phyloP scores from a whole-genome alignment of 805 yeast species.

The Kazachstania psychrophila region DNA sequence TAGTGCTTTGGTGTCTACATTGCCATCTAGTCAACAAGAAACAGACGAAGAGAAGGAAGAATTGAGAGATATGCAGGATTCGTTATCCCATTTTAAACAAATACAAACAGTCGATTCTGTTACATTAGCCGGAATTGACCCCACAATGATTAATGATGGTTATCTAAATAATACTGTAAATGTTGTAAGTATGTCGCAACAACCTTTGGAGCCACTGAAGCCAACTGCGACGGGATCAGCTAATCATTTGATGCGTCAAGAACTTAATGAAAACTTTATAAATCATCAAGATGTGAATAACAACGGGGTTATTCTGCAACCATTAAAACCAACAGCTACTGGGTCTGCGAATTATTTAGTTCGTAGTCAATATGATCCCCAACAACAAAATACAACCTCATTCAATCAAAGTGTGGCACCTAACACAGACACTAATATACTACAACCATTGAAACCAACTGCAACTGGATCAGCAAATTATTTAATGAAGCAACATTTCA shows the following conservation, averaged over 20 bases:
- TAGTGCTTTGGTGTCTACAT: constrained; percentile 22
- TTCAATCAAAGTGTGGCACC: neutral
- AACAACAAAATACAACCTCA: neutral
- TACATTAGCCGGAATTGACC: constrained; percentile 7
- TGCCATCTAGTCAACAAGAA: constrained; percentile 28
- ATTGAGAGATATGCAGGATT: constrained; percentile 64
- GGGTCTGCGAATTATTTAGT: constrained; percentile 34
- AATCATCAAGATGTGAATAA: constrained; percentile 1
- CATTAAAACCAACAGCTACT: constrained; percentile 33
- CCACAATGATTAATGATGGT: constrained; percentile 1
- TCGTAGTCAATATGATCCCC: constrained; percentile 15
- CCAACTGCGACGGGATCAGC: constrained; percentile 32
- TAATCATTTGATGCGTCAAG: constrained; percentile 23
- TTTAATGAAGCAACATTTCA: constrained; percentile 24
- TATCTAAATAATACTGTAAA: neutral
- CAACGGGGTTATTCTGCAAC: constrained; percentile 8
- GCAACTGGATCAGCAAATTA: constrained; percentile 30
- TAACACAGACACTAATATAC: neutral
- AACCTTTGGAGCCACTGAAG: constrained; percentile 26
- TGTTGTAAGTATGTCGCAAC: constrained; percentile 1
- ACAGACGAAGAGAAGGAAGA: constrained; percentile 64
- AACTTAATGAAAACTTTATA: constrained; percentile 6
- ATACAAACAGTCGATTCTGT: constrained; percentile 62
- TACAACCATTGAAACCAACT: constrained; percentile 29
- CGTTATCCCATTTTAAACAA: constrained; percentile 63